Conservation (phyloP, 108 stramenopile species). For the Schizochytrium sp. region DNA sequence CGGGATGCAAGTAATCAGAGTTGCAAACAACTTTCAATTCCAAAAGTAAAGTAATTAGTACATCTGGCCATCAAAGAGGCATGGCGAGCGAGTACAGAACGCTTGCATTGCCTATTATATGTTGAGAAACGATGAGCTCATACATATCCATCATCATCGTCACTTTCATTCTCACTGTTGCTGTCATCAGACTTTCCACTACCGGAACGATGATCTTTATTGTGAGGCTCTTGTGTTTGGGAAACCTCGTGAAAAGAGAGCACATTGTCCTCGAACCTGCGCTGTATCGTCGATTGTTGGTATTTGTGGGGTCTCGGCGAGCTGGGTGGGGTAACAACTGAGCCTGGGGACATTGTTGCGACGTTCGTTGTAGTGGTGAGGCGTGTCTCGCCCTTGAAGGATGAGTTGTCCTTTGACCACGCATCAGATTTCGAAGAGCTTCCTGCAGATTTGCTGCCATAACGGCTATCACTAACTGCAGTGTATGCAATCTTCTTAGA, state of each 20-base stretch:
- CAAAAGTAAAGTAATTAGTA: no score
- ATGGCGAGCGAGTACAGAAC: no score
- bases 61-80: no score
- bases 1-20: no score
- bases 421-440: neutral
- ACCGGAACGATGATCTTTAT: neutral
- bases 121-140: neutral
- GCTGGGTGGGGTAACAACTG: neutral
- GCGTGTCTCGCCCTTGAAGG: constrained; percentile 10
- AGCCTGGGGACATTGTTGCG: neutral
- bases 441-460: constrained; percentile 18
- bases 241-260: neutral
- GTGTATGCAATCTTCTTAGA: constrained; percentile 42
- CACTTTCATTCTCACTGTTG: neutral
- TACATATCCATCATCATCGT: constrained; percentile 4
- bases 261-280: constrained; percentile 28
- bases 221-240: neutral
- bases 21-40: no score
- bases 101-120: no score
- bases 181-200: no score
- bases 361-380: neutral
- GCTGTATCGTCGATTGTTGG: neutral
- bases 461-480: constrained; percentile 19
- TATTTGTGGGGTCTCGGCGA: neutral
- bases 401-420: neutral